phyloP scores from a whole-genome alignment of 306 rosid species.

The Herpetospermum pedunculosum region DNA sequence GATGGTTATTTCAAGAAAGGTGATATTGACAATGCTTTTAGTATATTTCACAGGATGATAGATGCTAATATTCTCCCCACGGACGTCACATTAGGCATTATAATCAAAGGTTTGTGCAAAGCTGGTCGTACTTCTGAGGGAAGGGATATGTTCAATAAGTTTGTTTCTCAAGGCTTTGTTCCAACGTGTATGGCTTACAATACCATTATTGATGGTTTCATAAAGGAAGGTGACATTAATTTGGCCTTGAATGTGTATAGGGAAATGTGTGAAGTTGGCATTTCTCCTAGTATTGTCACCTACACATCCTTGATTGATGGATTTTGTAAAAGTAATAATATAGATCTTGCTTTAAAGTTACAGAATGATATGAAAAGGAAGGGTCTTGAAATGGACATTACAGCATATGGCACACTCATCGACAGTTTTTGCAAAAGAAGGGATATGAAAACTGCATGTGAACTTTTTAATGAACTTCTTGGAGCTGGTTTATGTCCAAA shows the following conservation, averaged over 20 bases:
- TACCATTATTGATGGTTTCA: constrained; percentile 50
- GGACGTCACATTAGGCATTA: constrained; percentile 27
- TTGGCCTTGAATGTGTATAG: constrained; percentile 32
- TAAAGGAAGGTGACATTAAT: constrained; percentile 46
- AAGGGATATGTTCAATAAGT: constrained; percentile 29
- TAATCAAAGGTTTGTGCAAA: constrained; percentile 67
- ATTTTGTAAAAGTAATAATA: constrained; percentile 43
- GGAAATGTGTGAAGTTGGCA: constrained; percentile 49
- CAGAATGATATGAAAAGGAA: constrained; percentile 42
- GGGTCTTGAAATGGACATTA: constrained; percentile 46
- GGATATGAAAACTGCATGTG: constrained; percentile 56
- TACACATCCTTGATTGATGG: constrained; percentile 57
- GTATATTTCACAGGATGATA: constrained; percentile 46
- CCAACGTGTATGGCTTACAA: constrained; percentile 48
- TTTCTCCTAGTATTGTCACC: constrained; percentile 47
- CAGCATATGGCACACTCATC: constrained; percentile 44
- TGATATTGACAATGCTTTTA: constrained; percentile 26
- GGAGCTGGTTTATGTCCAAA: constrained; percentile 65
- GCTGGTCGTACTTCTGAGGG: constrained; percentile 44
- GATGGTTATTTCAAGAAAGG: constrained; percentile 52
- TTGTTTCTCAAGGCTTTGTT: constrained; percentile 36
- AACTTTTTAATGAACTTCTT: constrained; percentile 42
- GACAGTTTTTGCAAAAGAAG: constrained; percentile 50
- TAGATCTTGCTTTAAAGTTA: constrained; percentile 54
- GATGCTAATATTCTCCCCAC: constrained; percentile 42